Evolutionary conservation across 768 basidiomycete species (phyloP), one percentile per base, ranked within the genome.

Genomic region (Tremella yokohamensis): DNA sequence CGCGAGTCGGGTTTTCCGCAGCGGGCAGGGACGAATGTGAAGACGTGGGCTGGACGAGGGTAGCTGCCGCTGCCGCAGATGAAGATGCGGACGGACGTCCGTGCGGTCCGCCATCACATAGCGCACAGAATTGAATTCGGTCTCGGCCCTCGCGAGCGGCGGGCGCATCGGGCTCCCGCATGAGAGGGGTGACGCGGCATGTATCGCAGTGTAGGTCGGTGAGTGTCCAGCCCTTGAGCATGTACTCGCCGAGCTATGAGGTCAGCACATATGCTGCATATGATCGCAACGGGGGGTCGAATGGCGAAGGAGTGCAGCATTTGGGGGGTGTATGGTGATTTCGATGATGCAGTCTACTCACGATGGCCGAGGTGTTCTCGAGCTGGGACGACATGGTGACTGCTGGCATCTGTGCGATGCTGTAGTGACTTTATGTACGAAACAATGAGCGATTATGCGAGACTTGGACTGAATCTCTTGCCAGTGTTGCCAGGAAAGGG

Each of bases 191-290:
- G 45, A 63, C 51, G 20, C 59, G 55, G 44, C 75, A 76, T 24
- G 20, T 25, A 13, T 63, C 56, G 56, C 75, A 76, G 51, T 72
- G 70, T 15, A 73, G 58, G 51, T 71, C 73, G 45, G 75, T 74
- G 19, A 76, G 47, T 2, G 75, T 76, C 75, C 75, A 76, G 20
- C 75, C 75, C 60, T 74, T 74, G 45, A 76, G 63, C 75, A 76
- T 76, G 56, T 76, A 76, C 45, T 74, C 75, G 53, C 75, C 75
- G 51, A 76, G 69, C 75, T 76, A 39, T 34, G 4, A 40, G 4
- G 8, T 50, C n/a, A 51, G 20, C 18, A n/a, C 49, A 29, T 16
- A n/a, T 11, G 24, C 29, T 19, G n/a, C n/a, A n/a, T n/a, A n/a
- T n/a, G n/a, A n/a, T n/a, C n/a, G n/a, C n/a, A n/a, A n/a, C n/a